Conservation (phyloP, 2,329 filamentous ascomycete species). For the Talaromyces sp. region DNA sequence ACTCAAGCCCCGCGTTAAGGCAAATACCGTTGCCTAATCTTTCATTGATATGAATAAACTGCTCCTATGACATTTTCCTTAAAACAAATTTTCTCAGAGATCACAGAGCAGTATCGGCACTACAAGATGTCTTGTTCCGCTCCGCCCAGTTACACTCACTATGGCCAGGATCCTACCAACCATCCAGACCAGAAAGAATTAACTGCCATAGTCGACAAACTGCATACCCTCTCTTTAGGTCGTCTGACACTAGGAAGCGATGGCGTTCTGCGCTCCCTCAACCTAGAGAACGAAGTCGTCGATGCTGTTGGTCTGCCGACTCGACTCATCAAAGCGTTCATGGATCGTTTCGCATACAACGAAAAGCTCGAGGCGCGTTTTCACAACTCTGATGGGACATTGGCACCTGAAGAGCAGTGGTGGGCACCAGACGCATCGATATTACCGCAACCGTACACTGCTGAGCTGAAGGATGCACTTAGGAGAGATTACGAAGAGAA, state of each 20-base stretch:
- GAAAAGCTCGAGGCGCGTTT: slow-evolving; percentile 14
- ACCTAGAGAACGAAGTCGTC: slow-evolving; percentile 8
- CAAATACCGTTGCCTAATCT: not conserved
- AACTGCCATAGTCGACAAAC: not conserved
- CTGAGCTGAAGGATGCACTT: slow-evolving; percentile 2
- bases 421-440: slow-evolving; percentile 16
- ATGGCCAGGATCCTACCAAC: slow-evolving; percentile 16
- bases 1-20: not conserved
- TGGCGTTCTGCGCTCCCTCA: slow-evolving; percentile 17
- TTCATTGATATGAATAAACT: not conserved
- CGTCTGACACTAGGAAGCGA: not conserved
- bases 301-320: slow-evolving; percentile 17
- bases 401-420: slow-evolving; percentile 17
- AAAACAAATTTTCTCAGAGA: not conserved
- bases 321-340: slow-evolving; percentile 15
- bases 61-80: not conserved
- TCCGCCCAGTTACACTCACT: not conserved
- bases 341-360: slow-evolving; percentile 13
- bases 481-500: slow-evolving; percentile 13
- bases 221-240: not conserved
- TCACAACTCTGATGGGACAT: slow-evolving; percentile 15
- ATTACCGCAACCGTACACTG: slow-evolving; percentile 11
- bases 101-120: not conserved
- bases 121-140: not conserved
- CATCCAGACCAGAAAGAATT: slow-evolving; percentile 19